Conservation (phyloP, 768 basidiomycete species). For the Tylopilus sp. region DNA sequence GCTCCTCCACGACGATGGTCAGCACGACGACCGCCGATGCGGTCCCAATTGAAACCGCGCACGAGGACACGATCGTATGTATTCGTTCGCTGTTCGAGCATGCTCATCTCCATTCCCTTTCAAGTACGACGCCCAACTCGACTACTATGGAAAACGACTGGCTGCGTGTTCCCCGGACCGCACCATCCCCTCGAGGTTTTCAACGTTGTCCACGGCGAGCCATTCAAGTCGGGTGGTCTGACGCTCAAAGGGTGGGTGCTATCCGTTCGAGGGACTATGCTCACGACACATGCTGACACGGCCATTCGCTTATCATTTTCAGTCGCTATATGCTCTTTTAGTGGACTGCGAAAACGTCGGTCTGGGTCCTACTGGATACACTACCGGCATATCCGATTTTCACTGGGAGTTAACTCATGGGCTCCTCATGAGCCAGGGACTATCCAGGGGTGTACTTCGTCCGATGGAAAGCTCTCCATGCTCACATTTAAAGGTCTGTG, state of each 20-base stretch:
- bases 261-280: background rate
- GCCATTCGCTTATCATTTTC: too few relatives aligned
- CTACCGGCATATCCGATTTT: too few relatives aligned
- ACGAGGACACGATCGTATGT: conserved; percentile 96
- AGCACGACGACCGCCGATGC: conserved; percentile 57
- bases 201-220: conserved; percentile 87
- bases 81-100: background rate
- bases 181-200: conserved; percentile 94
- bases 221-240: conserved; percentile 63
- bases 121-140: conserved; percentile 96
- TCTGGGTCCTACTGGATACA: too few relatives aligned
- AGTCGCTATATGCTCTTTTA: too few relatives aligned
- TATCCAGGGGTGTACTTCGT: conserved; percentile 94
- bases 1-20: conserved; percentile 14
- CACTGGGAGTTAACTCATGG: conserved; percentile 99
- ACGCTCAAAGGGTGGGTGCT: conserved; percentile 73
- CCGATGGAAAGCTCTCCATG: conserved; percentile 95
- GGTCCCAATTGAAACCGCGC: conserved; percentile 88
- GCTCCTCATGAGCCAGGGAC: conserved; percentile 98
- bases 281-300: background rate
- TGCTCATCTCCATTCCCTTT: background rate
- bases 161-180: conserved; percentile 97
- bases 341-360: too few relatives aligned
- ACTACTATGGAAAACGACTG: conserved; percentile 95
- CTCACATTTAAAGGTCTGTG: conserved; percentile 96